Conservation (phyloP, 2,329 filamentous ascomycete genomes). For the Aspergillus novoparasiticus region DNA sequence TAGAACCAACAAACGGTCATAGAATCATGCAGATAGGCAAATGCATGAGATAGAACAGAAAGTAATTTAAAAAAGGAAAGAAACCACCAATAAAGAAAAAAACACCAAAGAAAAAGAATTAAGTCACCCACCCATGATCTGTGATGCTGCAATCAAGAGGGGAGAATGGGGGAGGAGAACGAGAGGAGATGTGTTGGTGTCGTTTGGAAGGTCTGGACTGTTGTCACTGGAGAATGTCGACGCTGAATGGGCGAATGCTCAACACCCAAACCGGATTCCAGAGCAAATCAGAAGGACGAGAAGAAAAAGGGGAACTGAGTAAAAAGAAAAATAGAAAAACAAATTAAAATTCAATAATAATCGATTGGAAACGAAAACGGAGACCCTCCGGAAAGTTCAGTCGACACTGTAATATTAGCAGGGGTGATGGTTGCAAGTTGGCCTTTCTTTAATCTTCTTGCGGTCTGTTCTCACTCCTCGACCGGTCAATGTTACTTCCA, state of each 20-base stretch:
- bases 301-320: not conserved
- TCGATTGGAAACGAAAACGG: not conserved
- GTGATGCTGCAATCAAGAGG: constrained; percentile 7
- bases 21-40: constrained; percentile 1
- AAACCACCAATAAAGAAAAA: constrained; percentile 9
- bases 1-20: not conserved
- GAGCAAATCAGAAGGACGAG: not conserved
- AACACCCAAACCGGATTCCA: not conserved
- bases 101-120: constrained; percentile 5
- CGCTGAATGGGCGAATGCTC: not conserved
- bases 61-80: constrained; percentile 16
- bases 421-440: not conserved
- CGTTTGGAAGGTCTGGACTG: constrained; percentile 10
- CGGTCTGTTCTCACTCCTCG: not conserved
- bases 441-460: not conserved
- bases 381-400: not conserved
- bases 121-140: constrained; percentile 24
- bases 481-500: not conserved
- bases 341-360: not conserved
- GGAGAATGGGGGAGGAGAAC: constrained; percentile 11
- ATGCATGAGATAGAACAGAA: not conserved
- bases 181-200: constrained; percentile 7
- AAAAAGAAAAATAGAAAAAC: not conserved
- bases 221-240: constrained; percentile 2
- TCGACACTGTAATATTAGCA: not conserved